A percentile compares a stretch with the other conserved stretches of the same genome.
These are phyloP conservation scores for Teratosphaeria zuluensis DNA, from an alignment of 2,329 filamentous ascomycete genomes.

Conservation along the genomic window DNA sequence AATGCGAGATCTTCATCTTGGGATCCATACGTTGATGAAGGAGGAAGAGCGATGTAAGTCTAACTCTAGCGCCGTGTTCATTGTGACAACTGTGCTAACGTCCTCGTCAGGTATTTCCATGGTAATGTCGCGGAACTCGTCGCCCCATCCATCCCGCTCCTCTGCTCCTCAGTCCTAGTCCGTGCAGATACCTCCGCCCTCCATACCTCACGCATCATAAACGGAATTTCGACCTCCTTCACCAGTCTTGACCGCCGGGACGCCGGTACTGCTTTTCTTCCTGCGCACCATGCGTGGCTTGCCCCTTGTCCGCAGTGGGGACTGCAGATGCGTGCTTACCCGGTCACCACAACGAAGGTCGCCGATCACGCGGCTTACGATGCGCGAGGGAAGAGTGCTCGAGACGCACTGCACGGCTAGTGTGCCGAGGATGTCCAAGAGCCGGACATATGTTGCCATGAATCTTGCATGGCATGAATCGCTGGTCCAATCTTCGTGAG, in stretches of 20 bases:
- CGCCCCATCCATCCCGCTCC: constrained; percentile 35
- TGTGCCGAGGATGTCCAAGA: constrained; percentile 15
- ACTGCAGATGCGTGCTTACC: constrained; percentile 5
- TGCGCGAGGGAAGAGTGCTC: constrained; percentile 8
- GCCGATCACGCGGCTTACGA: neutral
- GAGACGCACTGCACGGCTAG: constrained; percentile 21
- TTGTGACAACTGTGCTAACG: neutral
- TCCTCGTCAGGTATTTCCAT: constrained; percentile 12
- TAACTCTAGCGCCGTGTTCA: neutral
- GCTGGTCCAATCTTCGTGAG: constrained; percentile 22
- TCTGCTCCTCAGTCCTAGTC: constrained; percentile 29
- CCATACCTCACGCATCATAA: neutral
- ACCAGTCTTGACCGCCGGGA: constrained; percentile 1
- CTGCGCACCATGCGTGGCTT: constrained; percentile 23
- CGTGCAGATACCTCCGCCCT: constrained; percentile 20
- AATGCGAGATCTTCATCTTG: constrained; percentile 7
- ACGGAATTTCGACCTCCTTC: neutral
- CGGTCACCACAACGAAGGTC: neutral
- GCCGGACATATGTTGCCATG: constrained; percentile 27
- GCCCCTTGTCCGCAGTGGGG: constrained; percentile 14
- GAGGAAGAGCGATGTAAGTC: constrained; percentile 15
- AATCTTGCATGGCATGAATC: constrained; percentile 22
- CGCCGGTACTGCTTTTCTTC: constrained; percentile 10
- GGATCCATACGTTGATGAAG: constrained; percentile 7
- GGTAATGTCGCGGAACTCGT: constrained; percentile 21